phyloP scores from a whole-genome alignment of 352 stramenopile species.

The Pythium plurisporium region DNA sequence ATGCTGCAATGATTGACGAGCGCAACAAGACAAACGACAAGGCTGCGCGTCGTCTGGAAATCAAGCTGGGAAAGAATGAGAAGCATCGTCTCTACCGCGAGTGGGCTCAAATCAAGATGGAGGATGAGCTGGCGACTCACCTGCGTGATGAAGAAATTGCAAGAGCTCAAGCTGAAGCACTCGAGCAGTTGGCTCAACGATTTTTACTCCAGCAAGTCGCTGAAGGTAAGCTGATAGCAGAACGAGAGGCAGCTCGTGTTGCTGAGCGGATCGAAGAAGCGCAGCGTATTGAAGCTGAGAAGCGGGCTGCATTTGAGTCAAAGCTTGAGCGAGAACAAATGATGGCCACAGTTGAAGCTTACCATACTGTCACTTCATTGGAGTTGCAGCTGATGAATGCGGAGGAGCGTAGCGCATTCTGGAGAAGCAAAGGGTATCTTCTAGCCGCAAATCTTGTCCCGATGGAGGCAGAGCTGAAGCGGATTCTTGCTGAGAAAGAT shows the following conservation, averaged over 20 bases:
- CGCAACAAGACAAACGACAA: conserved; percentile 58
- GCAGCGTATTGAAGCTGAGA: conserved; percentile 39
- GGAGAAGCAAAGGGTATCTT: conserved; percentile 19
- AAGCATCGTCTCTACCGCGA: conserved; percentile 68
- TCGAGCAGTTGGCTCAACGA: conserved; percentile 56
- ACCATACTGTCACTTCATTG: conserved; percentile 25
- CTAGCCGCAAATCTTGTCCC: conserved; percentile 29
- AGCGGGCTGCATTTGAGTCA: conserved; percentile 37
- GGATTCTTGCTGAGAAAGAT: conserved; percentile 42
- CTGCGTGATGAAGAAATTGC: conserved; percentile 50
- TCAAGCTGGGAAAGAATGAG: conserved; percentile 77
- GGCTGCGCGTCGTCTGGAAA: conserved; percentile 60
- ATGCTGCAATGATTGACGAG: conserved; percentile 62
- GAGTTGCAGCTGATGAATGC: conserved; percentile 55
- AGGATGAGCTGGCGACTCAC: conserved; percentile 60
- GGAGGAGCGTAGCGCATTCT: conserved; percentile 37
- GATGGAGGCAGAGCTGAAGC: conserved; percentile 39
- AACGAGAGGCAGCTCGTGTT: conserved; percentile 38
- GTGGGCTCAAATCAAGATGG: conserved; percentile 56
- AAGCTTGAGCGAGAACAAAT: conserved; percentile 65
- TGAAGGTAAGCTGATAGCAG: conserved; percentile 40
- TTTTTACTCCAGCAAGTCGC: conserved; percentile 59
- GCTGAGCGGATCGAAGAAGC: conserved; percentile 43
- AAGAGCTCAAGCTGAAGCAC: conserved; percentile 30
- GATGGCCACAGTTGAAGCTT: conserved; percentile 57